Evolutionary conservation across 768 basidiomycete species (phyloP).

Genomic region (Tubosaeta sp.): DNA sequence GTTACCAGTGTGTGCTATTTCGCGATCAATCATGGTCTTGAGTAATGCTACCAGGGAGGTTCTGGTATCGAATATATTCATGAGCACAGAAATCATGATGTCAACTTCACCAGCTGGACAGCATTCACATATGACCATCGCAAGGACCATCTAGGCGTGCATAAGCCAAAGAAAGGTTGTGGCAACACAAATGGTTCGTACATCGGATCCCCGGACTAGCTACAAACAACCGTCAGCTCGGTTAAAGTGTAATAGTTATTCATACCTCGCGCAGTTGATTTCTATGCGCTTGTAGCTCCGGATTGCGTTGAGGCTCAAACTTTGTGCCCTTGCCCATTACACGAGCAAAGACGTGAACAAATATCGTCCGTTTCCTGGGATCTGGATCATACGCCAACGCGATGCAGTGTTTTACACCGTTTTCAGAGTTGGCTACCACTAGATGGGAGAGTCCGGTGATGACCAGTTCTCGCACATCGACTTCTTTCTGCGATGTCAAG

Average conservation of each 20-base stretch:
- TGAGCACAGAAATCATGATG: conserved; percentile 76
- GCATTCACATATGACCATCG: conserved; percentile 82
- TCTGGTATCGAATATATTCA: conserved; percentile 82
- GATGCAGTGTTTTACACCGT: conserved; percentile 85
- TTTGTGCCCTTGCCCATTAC: conserved; percentile 78
- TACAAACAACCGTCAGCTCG: conserved; percentile 25
- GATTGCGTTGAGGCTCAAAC: conserved; percentile 60
- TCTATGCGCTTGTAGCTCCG: conserved; percentile 43
- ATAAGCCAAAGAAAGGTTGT: conserved; percentile 7
- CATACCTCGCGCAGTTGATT: conserved; percentile 58
- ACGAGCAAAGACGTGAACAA: conserved; percentile 78
- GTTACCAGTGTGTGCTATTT: conserved; percentile 73
- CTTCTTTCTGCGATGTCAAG: conserved; percentile 45
- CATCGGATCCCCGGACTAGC: conserved; percentile 73
- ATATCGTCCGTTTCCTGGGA: conserved; percentile 66
- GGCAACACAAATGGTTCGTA: conserved; percentile 32
- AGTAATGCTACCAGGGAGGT: conserved; percentile 67
- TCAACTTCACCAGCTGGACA: conserved; percentile 79
- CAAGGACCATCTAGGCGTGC: conserved; percentile 59
- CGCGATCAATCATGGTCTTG: conserved; percentile 81
- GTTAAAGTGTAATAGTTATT: conserved; percentile 3
- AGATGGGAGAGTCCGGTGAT: conserved; percentile 79
- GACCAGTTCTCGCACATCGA: conserved; percentile 68
- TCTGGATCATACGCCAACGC: conserved; percentile 74
- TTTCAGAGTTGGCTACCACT: conserved; percentile 80